Conservation (phyloP, 345 rosid genomes). For the Raphanus sativus region DNA sequence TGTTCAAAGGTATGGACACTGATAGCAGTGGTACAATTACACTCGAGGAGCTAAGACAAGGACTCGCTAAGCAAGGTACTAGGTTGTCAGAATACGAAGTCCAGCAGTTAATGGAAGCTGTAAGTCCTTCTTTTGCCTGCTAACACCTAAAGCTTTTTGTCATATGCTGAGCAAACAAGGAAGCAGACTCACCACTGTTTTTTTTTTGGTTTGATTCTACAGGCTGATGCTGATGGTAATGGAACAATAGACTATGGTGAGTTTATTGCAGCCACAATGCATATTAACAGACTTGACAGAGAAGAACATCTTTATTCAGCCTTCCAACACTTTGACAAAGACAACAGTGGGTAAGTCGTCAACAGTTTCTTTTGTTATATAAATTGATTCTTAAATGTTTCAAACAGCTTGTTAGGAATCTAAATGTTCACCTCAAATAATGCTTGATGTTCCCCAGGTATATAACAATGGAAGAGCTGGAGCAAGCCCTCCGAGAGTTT, state of each 20-base stretch:
- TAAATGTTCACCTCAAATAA: constrained; percentile 1
- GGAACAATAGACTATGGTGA: constrained; percentile 64
- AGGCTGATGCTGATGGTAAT: constrained; percentile 62
- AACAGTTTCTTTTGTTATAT: not conserved
- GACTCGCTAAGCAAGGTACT: constrained; percentile 64
- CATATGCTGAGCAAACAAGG: not conserved
- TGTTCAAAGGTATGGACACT: constrained; percentile 62
- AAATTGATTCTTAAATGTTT: not conserved
- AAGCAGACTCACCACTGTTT: constrained; percentile 5
- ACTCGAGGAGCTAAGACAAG: constrained; percentile 61
- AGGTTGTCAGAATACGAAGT: constrained; percentile 58
- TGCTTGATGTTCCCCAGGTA: constrained; percentile 36
- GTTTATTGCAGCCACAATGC: constrained; percentile 67
- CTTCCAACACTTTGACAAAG: constrained; percentile 75
- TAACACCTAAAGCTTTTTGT: not conserved
- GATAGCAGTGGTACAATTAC: constrained; percentile 64
- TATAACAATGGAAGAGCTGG: constrained; percentile 63
- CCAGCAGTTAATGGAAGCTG: constrained; percentile 63
- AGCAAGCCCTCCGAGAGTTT: constrained; percentile 56
- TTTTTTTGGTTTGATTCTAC: not conserved
- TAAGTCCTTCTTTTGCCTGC: constrained; percentile 30
- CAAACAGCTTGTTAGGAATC: not conserved
- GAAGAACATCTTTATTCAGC: constrained; percentile 77
- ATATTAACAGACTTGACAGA: constrained; percentile 61
- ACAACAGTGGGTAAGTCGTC: constrained; percentile 63